phyloP scores from a whole-genome alignment of 345 rosid genomes.

The Carallia brachiata region DNA sequence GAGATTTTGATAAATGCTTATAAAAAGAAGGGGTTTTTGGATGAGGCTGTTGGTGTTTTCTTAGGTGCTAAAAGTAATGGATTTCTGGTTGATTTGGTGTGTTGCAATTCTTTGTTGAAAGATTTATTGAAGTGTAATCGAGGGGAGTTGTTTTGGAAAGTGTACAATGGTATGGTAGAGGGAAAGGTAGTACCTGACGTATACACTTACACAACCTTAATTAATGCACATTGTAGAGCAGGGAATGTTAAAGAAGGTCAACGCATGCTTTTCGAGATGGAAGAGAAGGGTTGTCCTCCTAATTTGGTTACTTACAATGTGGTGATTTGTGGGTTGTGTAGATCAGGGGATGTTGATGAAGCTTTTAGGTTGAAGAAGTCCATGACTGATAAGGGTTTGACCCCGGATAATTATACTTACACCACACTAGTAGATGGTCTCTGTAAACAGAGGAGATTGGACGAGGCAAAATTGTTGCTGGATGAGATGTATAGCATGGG shows the following conservation, averaged over 20 bases:
- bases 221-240: constrained; percentile 56
- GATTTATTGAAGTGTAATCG: constrained; percentile 53
- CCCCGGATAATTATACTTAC: constrained; percentile 41
- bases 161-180: constrained; percentile 49
- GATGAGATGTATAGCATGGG: constrained; percentile 53
- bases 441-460: constrained; percentile 49
- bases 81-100: constrained; percentile 37
- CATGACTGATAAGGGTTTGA: constrained; percentile 51
- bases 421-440: constrained; percentile 48
- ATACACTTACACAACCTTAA: constrained; percentile 48
- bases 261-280: constrained; percentile 44
- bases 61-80: constrained; percentile 29
- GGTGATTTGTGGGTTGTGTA: constrained; percentile 53
- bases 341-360: constrained; percentile 50
- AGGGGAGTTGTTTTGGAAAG: constrained; percentile 63
- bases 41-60: constrained; percentile 54
- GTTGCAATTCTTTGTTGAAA: constrained; percentile 56
- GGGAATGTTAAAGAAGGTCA: constrained; percentile 47
- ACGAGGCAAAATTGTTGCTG: constrained; percentile 54
- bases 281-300: constrained; percentile 46
- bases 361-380: constrained; percentile 49
- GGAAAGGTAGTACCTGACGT: constrained; percentile 47
- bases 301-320: constrained; percentile 49
- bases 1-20: constrained; percentile 56
- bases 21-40: constrained; percentile 40